A percentile compares a stretch with the other conserved stretches of the same genome.
Evolutionary conservation across 139 green algal genomes (phyloP).

Genomic region (Chlamydomonas schloesseri): DNA sequence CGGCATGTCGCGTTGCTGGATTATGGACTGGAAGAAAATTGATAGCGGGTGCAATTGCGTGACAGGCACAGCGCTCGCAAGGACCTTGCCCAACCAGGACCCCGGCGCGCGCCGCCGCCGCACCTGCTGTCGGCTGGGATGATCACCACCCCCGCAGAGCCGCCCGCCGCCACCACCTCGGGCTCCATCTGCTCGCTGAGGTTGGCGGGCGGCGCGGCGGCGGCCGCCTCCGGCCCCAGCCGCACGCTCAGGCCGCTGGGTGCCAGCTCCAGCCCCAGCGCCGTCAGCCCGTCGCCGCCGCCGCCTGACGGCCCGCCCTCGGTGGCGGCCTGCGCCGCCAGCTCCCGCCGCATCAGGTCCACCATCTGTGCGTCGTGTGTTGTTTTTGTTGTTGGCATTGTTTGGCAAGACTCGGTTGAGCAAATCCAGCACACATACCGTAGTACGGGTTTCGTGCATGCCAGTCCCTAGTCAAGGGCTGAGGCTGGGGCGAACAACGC

Average conservation of each 20-base stretch:
- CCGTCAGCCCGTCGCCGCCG: background rate
- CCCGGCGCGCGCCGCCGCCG: too few species aligned
- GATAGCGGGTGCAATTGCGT: too few species aligned
- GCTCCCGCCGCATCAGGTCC: constrained; percentile 30
- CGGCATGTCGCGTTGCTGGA: background rate
- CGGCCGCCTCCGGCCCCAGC: background rate
- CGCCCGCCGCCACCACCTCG: constrained; percentile 13
- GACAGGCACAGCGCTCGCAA: too few species aligned
- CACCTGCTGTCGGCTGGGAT: constrained; percentile 23
- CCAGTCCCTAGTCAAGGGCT: too few species aligned
- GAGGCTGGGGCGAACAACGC: too few species aligned
- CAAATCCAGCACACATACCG: too few species aligned
- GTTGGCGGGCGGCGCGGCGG: background rate
- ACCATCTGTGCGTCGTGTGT: constrained; percentile 3
- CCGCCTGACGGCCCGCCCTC: background rate
- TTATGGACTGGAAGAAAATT: too few species aligned
- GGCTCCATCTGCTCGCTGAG: background rate
- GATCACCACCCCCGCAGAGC: background rate
- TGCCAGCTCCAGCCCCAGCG: background rate
- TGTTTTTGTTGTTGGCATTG: too few species aligned
- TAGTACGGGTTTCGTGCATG: too few species aligned
- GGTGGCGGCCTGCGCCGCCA: constrained; percentile 21
- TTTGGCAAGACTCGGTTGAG: too few species aligned
- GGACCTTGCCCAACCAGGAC: too few species aligned
- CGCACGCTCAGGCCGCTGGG: constrained; percentile 12